Base-by-base conservation (phyloP, 805 yeast genomes). In the Saccharomycopsis babjevae region DNA sequence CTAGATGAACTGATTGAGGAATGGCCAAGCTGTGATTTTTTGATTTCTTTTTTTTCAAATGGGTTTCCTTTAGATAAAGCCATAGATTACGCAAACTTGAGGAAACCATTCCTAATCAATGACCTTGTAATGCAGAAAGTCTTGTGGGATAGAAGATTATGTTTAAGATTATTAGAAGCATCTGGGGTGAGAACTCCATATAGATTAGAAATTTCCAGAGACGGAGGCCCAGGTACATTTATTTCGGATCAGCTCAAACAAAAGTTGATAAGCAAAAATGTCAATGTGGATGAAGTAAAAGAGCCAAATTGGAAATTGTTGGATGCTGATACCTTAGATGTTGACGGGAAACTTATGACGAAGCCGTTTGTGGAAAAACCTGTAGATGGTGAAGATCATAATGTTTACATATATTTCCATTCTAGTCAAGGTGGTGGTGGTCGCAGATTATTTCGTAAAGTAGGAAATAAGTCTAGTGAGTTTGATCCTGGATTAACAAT, bases 291-390 rank as follows among this genome's bases (percentile, higher is more conserved):
- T 28, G 63, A 66, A 10, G 74, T 78, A 7, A 74, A 77, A 15
- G 97, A 89, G 71, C 94, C 96, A 0, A 71, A 73, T 11, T 90
- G 96, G 93, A 79, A 79, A 66, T 90, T 94, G 98, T 74, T 88
- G 32, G 96, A 89, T 70, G 94, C 88, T 59, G 96, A 93, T 63
- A 85, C 97, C 1, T 76, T 87, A 54, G 80, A 80, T 62, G 94
- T 88, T 25, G 82, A 88, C 66, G 97, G 96, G 8, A 72, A 81
- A 67, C 75, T 76, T 8, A 75, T 94, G 75, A 78, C 77, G 50
- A 94, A 94, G 71, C 99, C 99, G 6, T 94, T 85, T 77, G 99
- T 94, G 39, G 99, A 94, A 72, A 94, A 94, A 67, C 99, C 99
- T 0, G 98, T 92, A 3, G 97, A 94, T 72, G 99, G 99, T 59